A percentile compares a stretch with the other conserved stretches of the same genome.
These are phyloP conservation scores for Acacia pycnantha DNA, from an alignment of 331 rosid species.

Conservation along the genomic window DNA sequence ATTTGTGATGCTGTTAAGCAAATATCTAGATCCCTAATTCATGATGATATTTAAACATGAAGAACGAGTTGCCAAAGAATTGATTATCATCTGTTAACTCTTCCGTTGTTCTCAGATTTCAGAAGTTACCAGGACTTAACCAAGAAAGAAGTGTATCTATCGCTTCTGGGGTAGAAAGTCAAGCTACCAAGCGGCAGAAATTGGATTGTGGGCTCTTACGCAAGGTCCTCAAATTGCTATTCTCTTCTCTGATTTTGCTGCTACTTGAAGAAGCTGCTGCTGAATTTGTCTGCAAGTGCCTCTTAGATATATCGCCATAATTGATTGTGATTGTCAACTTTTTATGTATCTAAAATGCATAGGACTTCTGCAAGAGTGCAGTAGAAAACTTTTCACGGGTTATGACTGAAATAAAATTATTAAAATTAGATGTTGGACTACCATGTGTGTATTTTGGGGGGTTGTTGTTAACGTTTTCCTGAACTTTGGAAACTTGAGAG, in stretches of 20 bases:
- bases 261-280: not conserved
- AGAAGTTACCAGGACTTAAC: constrained; percentile 48
- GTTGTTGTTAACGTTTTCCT: not conserved
- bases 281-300: constrained; percentile 22
- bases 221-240: constrained; percentile 53
- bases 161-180: constrained; percentile 66
- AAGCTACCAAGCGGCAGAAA: constrained; percentile 89
- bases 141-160: constrained; percentile 48
- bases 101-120: constrained; percentile 53
- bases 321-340: not conserved
- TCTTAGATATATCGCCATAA: constrained; percentile 4
- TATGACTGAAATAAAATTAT: not conserved
- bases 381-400: not conserved
- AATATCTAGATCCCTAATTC: constrained; percentile 21
- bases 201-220: constrained; percentile 74
- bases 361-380: not conserved
- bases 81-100: constrained; percentile 1
- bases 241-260: constrained; percentile 25
- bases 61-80: constrained; percentile 9
- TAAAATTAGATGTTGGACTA: constrained; percentile 23
- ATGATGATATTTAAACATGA: not conserved
- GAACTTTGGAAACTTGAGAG: not conserved
- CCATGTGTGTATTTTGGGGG: not conserved
- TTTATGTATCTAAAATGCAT: not conserved
- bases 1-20: constrained; percentile 15